Evolutionary conservation across 176 grass and related monocot species (phyloP).

Genomic region (Saccharum spontaneum): DNA sequence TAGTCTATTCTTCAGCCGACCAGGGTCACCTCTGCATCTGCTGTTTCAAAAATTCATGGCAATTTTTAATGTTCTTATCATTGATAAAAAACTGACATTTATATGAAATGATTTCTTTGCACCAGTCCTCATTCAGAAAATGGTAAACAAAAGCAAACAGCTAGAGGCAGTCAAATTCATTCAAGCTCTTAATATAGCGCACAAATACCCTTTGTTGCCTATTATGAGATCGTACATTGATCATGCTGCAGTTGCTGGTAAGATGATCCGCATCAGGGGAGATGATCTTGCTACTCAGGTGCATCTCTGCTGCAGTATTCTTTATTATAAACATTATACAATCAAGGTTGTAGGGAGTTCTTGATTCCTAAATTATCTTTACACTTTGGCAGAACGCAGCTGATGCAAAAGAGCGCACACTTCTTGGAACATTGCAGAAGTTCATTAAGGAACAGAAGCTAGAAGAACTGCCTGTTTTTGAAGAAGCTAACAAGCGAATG

Average conservation of each 20-base stretch:
- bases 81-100: constrained; percentile 17
- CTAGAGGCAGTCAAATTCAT: constrained; percentile 62
- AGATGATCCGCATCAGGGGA: constrained; percentile 46
- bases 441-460: constrained; percentile 56
- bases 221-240: constrained; percentile 53
- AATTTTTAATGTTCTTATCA: background rate
- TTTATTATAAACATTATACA: background rate
- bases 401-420: constrained; percentile 46
- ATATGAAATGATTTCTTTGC: constrained; percentile 34
- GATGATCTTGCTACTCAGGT: constrained; percentile 53
- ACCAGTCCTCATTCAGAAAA: constrained; percentile 55
- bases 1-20: background rate
- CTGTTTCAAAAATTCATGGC: background rate
- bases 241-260: constrained; percentile 52
- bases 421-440: constrained; percentile 52
- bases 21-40: background rate
- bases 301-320: constrained; percentile 11
- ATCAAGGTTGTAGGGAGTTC: background rate
- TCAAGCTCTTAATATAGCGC: constrained; percentile 51
- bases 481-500: constrained; percentile 43
- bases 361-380: constrained; percentile 23
- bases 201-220: constrained; percentile 52
- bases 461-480: constrained; percentile 47
- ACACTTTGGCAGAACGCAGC: constrained; percentile 44
- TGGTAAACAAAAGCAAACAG: constrained; percentile 56